Conservation (phyloP, 2,329 filamentous ascomycete genomes). For the Alternaria hordeiaustralica region DNA sequence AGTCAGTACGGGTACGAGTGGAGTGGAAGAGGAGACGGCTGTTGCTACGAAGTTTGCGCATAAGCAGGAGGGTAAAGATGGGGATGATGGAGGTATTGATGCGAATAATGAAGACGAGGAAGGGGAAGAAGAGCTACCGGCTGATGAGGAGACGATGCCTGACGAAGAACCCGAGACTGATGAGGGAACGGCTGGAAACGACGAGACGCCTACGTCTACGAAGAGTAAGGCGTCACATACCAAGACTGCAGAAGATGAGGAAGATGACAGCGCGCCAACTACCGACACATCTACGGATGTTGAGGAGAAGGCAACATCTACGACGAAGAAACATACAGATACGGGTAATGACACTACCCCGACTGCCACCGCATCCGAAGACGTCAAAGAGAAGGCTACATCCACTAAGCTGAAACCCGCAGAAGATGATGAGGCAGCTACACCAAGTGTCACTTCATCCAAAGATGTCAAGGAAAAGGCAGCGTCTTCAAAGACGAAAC, state of each 20-base stretch:
- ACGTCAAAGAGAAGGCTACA: background rate
- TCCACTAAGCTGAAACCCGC: background rate
- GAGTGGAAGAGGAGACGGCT: background rate
- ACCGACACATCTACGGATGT: background rate
- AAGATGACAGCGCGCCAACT: background rate
- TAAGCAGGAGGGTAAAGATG: background rate
- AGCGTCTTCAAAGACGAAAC: background rate
- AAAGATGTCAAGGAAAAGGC: background rate
- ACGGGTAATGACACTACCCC: background rate
- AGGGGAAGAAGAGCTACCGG: background rate
- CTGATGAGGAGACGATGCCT: background rate
- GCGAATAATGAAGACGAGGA: background rate
- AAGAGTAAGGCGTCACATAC: background rate
- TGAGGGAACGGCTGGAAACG: background rate
- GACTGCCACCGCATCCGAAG: fast-evolving
- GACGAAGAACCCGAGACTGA: background rate
- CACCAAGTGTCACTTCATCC: background rate
- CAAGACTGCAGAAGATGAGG: background rate
- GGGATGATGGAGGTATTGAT: fast-evolving
- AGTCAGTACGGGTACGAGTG: fast-evolving
- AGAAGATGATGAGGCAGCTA: background rate
- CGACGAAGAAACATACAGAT: background rate
- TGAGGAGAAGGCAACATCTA: background rate
- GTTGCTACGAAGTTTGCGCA: background rate
- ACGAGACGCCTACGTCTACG: background rate